These are phyloP conservation scores for Blumeria graminis DNA, from an alignment of 2,329 filamentous ascomycete genomes.

Conservation along the genomic window DNA sequence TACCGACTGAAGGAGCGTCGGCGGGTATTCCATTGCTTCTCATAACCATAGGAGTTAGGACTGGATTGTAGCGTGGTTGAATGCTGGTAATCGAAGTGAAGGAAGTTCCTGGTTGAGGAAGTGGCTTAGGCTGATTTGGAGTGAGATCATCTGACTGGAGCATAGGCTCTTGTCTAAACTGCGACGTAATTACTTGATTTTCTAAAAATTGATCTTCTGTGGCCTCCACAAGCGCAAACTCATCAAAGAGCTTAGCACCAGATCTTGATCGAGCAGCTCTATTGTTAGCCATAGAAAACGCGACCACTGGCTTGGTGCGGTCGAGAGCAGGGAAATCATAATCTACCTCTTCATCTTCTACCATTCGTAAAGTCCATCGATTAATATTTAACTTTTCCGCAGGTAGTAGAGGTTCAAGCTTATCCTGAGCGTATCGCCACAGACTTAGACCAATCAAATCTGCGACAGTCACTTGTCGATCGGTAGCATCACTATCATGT, in stretches of 20 bases:
- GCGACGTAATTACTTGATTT: slow-evolving; percentile 43
- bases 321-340: slow-evolving; percentile 64
- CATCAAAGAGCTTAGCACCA: slow-evolving; percentile 56
- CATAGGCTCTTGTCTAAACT: slow-evolving; percentile 31
- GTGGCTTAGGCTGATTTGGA: slow-evolving; percentile 19
- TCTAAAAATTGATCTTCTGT: slow-evolving; percentile 41
- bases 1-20: slow-evolving; percentile 26
- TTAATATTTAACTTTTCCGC: slow-evolving; percentile 51
- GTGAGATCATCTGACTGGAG: slow-evolving; percentile 17
- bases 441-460: slow-evolving; percentile 64
- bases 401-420: slow-evolving; percentile 40
- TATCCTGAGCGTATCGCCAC: slow-evolving; percentile 57
- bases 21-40: slow-evolving; percentile 28
- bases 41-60: slow-evolving; percentile 30
- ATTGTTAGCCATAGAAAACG: slow-evolving; percentile 66
- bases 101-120: slow-evolving; percentile 10
- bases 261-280: slow-evolving; percentile 33
- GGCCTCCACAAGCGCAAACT: slow-evolving; percentile 58
- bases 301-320: slow-evolving; percentile 46
- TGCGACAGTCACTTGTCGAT: slow-evolving; percentile 43
- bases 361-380: slow-evolving; percentile 62
- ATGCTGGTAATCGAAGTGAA: slow-evolving; percentile 15
- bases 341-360: slow-evolving; percentile 64
- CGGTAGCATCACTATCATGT: slow-evolving; percentile 38
- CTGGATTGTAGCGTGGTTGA: slow-evolving; percentile 25